Percentiles rank a stretch among this genome's conserved stretches.
phyloP scores from a whole-genome alignment of 2,329 filamentous ascomycete genomes.

The Trichoderma sp. region DNA sequence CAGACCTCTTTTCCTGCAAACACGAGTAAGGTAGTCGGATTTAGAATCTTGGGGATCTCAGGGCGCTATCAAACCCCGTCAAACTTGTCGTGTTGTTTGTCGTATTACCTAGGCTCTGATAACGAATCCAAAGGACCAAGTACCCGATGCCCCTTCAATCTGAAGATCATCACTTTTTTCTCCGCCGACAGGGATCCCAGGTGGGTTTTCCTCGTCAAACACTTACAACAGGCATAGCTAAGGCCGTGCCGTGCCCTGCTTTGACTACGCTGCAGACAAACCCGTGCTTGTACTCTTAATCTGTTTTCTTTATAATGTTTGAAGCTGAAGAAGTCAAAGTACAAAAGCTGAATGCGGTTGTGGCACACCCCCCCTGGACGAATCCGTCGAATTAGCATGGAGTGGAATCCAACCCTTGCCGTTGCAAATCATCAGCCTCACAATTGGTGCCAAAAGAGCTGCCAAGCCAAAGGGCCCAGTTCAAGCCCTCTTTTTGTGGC shows the following conservation, averaged over 20 bases:
- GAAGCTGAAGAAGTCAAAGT: no score
- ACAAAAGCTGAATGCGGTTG: not conserved
- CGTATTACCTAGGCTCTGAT: no score
- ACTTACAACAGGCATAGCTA: no score
- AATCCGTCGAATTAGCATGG: not conserved
- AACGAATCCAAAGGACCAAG: not conserved
- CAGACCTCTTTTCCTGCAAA: no score
- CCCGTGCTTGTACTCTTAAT: not conserved
- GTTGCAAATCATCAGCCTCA: slow-evolving; percentile 1
- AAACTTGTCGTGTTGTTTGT: no score
- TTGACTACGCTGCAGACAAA: not conserved
- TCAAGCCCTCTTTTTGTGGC: slow-evolving; percentile 11
- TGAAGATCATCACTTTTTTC: not conserved
- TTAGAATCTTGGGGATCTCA: no score
- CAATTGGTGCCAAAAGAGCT: not conserved
- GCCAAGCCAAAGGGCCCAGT: slow-evolving; percentile 3
- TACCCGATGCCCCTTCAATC: not conserved
- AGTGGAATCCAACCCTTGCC: not conserved
- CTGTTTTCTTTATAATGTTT: not conserved
- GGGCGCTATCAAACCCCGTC: no score
- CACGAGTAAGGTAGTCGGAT: no score
- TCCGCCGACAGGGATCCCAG: not conserved
- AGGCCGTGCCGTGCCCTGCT: not conserved
- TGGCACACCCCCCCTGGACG: not conserved
- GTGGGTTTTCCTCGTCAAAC: not conserved